phyloP scores from a whole-genome alignment of 225 moss, liverwort and hornwort species.

The Bryoerythrophyllum caledonicum region DNA sequence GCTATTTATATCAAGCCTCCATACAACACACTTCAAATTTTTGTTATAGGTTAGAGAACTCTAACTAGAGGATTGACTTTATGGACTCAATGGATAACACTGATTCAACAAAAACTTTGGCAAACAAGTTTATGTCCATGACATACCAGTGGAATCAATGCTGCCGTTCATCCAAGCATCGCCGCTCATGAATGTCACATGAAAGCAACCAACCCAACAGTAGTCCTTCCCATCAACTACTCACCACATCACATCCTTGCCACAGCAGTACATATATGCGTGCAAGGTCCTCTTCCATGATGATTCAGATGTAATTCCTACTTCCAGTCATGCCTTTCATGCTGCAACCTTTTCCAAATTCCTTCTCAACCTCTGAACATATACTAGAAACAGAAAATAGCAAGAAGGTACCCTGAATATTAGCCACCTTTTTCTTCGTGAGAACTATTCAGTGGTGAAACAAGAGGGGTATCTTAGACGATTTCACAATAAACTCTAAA shows the following conservation, averaged over 20 bases:
- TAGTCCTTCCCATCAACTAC: not conserved
- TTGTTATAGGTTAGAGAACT: too few relatives aligned
- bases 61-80: too few relatives aligned
- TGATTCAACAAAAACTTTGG: not conserved
- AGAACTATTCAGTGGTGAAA: too few relatives aligned
- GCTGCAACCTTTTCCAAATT: not conserved
- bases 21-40: too few relatives aligned
- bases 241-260: conserved; percentile 11
- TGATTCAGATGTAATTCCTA: not conserved
- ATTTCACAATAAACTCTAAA: too few relatives aligned
- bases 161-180: conserved; percentile 68
- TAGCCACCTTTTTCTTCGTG: too few relatives aligned
- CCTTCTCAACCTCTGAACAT: too few relatives aligned
- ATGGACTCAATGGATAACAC: not conserved
- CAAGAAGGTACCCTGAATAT: not conserved
- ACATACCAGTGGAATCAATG: conserved; percentile 68
- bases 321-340: not conserved
- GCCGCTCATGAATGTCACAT: conserved; percentile 70
- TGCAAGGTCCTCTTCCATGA: not conserved
- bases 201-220: conserved; percentile 37
- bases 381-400: not conserved
- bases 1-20: too few relatives aligned
- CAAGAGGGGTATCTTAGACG: too few relatives aligned
- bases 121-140: not conserved
- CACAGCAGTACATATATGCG: not conserved